Evolutionary conservation across 306 rosid genomes (phyloP).

Genomic region (Erythrophleum fordii): DNA sequence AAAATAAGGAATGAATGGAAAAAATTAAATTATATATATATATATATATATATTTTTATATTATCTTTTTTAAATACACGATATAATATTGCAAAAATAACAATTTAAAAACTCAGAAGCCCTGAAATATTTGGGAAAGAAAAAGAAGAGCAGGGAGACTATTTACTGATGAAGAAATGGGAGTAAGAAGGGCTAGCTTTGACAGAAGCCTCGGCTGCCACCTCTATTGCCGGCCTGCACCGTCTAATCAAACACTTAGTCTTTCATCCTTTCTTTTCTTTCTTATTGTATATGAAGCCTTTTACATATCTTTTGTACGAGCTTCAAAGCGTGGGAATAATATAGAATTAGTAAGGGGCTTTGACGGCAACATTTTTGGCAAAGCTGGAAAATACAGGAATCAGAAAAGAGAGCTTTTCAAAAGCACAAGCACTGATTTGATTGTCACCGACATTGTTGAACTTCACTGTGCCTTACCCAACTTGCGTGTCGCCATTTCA

Average conservation of each 20-base stretch:
- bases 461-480: background rate
- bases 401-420: background rate
- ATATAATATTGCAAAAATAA: too few species aligned
- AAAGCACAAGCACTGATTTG: background rate
- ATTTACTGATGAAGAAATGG: conserved; percentile 10
- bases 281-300: background rate
- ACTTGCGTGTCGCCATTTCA: background rate
- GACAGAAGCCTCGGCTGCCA: conserved; percentile 29
- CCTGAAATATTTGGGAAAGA: too few species aligned
- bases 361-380: background rate
- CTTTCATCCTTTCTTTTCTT: too few species aligned
- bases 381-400: background rate
- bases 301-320: too few species aligned
- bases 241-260: conserved; percentile 52
- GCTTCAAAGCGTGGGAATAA: too few species aligned
- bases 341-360: background rate
- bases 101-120: too few species aligned
- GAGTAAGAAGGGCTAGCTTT: background rate
- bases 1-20: too few species aligned
- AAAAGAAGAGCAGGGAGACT: background rate
- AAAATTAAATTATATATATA: too few species aligned
- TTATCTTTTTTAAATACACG: too few species aligned
- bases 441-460: conserved; percentile 34
- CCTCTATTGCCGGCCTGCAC: conserved; percentile 54
- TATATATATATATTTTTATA: too few species aligned